Base-by-base conservation (phyloP, 169 alveolate genomes). In the Theileria parva region DNA sequence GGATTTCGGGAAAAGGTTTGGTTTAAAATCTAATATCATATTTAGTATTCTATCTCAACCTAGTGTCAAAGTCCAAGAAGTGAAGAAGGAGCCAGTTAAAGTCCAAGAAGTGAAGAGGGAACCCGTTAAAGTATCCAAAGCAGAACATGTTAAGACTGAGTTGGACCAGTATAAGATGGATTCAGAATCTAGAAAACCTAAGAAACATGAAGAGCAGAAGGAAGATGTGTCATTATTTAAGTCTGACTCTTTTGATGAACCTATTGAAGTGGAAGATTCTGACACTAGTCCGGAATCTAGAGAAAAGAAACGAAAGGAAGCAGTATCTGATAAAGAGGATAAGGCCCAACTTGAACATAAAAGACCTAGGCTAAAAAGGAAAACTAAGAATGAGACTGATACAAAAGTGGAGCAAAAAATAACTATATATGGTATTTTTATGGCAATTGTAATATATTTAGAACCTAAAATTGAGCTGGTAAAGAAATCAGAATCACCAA, bases 1-100 rank as follows among this genome's bases (percentile, higher is more conserved):
- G 44, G 61, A 50, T 34, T 80, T 69, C 37, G 87, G 48, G 19
- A 19, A 3, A 21, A 39, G 57, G 64, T 50, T 25, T 27, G 57
- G 17, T 39, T 21, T 44, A 65, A 65, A 60, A 11, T 30, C 2
- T 28, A 32, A 60, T 28, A 28, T 30, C 34, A 32, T 0, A 28
- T 11, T 30, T 30, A 60, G 44, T 28, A 13, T 28, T 28, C 68
- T 13, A 8, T 28, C 44, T 60, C 12, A 60, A 60, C 19, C 68
- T 11, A 32, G 8, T 28, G 68, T 60, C 34, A 60, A 60, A 60
- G 44, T 28, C 13, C 50, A 60, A 32, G 68, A 60, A 32, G 37
- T 32, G 5, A 60, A 60, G 68, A 32, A 60, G n/a, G 68, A 60
- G 8, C 44, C 68, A 11, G 44, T 30, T 60, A 60, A 28, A 60